Evolutionary conservation across 108 stramenopile species (phyloP), one percentile per base, ranked within the genome.

Genomic region (Fistulifera pelliculosa): DNA sequence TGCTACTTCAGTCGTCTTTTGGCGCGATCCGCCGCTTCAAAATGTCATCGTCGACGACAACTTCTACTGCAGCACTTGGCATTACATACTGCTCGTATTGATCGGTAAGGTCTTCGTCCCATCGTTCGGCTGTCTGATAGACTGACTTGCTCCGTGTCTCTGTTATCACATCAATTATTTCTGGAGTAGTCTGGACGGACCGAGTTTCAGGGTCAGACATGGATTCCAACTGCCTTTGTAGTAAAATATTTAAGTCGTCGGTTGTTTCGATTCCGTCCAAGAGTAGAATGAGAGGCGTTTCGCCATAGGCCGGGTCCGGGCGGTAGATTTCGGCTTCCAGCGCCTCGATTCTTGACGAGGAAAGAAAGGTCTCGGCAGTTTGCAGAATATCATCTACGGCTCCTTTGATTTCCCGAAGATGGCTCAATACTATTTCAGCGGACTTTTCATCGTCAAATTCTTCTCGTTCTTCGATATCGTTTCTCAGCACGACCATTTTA

Each of bases 41-140:
- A 53, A 80, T 80, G 28, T 83, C 85, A 38, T 70, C 69, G 50
- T 87, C 81, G 12, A 79, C 59, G 8, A 83, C 68, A 38, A 87
- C 49, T 59, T 87, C 85, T 10, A 75, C 81, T 6, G 55, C 49
- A 7, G 22, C 17, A 51, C 4, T 21, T 11, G 44, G 44, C 44
- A 11, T 19, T 11, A 21, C 16, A 6, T 17, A 45, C 11, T 45
- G 7, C 3, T 45, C 19, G 11, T 45, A 21, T 21, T 45, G 19
- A 8, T 45, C 44, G 44, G 16, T 21, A 45, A 45, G 44, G 21
- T 6, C 11, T 45, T 19, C 44, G 19, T 45, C 44, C 7, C 6
- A 6, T 6, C 3, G 6, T 17, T 19, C 16, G 21, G 11, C 6
- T 45, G 7, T 17, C 11, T 17, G 21, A 17, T 17, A 45, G 6